Base-by-base conservation (phyloP, 345 rosid genomes). In the Cardamine occulta region DNA sequence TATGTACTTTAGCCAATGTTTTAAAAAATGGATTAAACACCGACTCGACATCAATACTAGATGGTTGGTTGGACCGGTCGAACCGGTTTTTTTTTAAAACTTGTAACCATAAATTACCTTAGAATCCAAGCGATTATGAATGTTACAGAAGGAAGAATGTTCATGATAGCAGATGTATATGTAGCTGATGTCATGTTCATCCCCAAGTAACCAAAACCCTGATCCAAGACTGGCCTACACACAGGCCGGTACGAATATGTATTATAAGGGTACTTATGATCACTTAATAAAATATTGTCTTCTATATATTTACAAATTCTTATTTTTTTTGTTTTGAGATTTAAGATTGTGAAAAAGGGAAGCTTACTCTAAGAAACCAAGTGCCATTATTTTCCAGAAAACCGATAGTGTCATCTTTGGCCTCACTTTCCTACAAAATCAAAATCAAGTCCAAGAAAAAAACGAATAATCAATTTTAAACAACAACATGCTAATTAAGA, bases 151-250 rank as follows among this genome's bases (percentile, higher is more conserved):
- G 97, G 91, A 71, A 89, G 89, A 18, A 91, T 87, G 44, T 93
- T 93, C 93, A 86, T 86, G 0, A 88, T 83, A 8, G 96, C 93
- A 24, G 94, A 91, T 29, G 90, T 37, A 59, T 79, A 91, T 19
- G 96, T 67, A 8, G 96, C 89, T 13, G 96, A 88, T 44, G 97
- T 85, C 72, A 79, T 87, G 39, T 84, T 79, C 85, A 91, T 91
- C 39, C 91, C 93, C 74, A 86, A 68, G 77, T 84, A 85, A 13
- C 79, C 23, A 70, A 85, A 90, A n/a, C 89, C 88, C 78, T 89
- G 97, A 65, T 89, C 93, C 29, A 93, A 67, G 48, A 93, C 78
- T 40, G 96, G 93, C 86, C 97, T 91, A 85, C 72, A 73, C n/a
- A 74, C 34, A 37, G 1, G 31, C 18, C 48, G 28, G 31, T 26